These are phyloP conservation scores for Leptomonas seymouri DNA, from an alignment of 208 protist species.

Conservation along the genomic window DNA sequence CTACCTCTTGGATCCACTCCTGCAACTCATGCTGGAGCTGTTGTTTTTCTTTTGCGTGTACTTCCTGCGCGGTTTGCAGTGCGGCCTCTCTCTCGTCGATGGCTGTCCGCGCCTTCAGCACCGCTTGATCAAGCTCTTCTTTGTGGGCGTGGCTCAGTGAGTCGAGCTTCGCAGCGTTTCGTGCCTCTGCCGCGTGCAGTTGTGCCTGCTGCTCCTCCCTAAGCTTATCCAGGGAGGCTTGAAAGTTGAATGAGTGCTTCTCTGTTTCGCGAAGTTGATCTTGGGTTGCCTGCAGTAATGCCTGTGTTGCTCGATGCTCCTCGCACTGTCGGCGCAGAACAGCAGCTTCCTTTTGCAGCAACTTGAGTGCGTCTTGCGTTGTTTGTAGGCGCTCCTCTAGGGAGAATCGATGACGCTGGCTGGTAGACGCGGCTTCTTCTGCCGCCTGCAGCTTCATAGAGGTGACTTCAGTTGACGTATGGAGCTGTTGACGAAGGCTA, in stretches of 20 bases:
- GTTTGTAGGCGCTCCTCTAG: conserved; percentile 29
- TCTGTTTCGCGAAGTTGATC: conserved; percentile 32
- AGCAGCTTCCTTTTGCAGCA: conserved; percentile 23
- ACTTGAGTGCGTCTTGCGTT: conserved; percentile 28
- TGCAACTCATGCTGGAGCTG: conserved; percentile 27
- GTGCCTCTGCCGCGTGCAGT: conserved; percentile 6
- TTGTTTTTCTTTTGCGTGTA: conserved; percentile 25
- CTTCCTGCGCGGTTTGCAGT: conserved; percentile 9
- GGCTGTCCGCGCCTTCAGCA: background rate
- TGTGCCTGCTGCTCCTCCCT: conserved; percentile 19
- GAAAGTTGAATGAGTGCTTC: conserved; percentile 28
- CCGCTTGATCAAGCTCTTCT: background rate
- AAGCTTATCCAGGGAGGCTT: conserved; percentile 16
- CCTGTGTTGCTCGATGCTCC: conserved; percentile 10
- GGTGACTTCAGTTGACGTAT: conserved; percentile 5
- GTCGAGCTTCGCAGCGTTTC: conserved; percentile 15
- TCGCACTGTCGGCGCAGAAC: conserved; percentile 17
- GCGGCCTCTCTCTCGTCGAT: conserved; percentile 14
- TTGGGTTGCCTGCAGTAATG: conserved; percentile 23
- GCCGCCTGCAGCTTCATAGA: conserved; percentile 11
- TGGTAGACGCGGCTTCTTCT: conserved; percentile 8
- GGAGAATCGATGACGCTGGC: conserved; percentile 12
- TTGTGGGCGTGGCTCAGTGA: conserved; percentile 15
- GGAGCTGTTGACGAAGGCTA: conserved; percentile 24
- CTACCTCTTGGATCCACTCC: conserved; percentile 26